Evolutionary conservation across 2,329 filamentous ascomycete genomes (phyloP), one percentile per base, ranked within the genome.

Genomic region (Penicillium sp.): DNA sequence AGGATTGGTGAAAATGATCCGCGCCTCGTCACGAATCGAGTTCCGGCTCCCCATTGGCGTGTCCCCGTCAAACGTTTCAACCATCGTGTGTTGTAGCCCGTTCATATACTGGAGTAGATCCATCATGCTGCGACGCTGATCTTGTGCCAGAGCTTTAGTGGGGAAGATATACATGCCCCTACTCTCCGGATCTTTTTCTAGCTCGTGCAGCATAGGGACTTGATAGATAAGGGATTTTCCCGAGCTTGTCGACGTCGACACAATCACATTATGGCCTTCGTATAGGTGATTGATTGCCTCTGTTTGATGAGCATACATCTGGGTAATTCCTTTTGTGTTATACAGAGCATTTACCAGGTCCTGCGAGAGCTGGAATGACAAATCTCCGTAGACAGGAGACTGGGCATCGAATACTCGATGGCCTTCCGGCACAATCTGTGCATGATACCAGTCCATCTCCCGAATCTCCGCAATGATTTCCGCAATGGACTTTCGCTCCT

Each of bases 141-240:
- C 94, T 71, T 99, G 94, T 0, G 94, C 93, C 16, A 99, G 77
- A 1, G 94, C 94, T 75, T 99, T 99, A 0, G 94, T 99, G 0
- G 94, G 94, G 59, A 99, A 99, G 35, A 99, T 96, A 71, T 97
- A 97, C 87, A 99, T 91, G 2, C 94, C 94, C 65, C 94, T 82
- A 9, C 90, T 89, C 54, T 87, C 80, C 2, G 74, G 77, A 66
- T 97, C 89, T 50, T 85, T 79, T 72, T 99, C 93, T 2, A 99
- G 78, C 48, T 90, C 89, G 69, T 96, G 86, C 11, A 99, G 77
- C 43, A 99, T 91, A 0, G 94, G 94, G 16, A 99, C 82, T 68
- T 99, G 94, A 69, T 97, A 99, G 59, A 99, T 97, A n/a, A 99
- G 78, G 6, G 92, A 97, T 73, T 99, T 99, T 11, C 94, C 94